Base-by-base conservation (phyloP, 78 protist species). In the Monosiga brevicollis region DNA sequence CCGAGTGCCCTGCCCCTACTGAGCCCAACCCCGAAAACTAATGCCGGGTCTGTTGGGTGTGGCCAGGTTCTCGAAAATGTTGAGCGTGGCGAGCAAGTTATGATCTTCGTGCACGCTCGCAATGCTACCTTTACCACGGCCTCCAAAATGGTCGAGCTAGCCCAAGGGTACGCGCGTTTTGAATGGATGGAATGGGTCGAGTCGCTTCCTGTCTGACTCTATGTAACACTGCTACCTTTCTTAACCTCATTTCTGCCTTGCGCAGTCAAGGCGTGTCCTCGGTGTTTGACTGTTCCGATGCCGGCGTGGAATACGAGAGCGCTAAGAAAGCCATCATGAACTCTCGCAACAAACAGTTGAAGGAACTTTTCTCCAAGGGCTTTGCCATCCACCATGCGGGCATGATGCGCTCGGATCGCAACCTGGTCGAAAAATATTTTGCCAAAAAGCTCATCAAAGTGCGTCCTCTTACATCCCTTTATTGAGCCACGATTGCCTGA, bases 91-190 rank as follows among this genome's bases (percentile, higher is more conserved):
- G 55, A 94, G 42, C 98, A 95, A 86, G 95, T 93, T 37, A 88
- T 97, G 95, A 91, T 98, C 9, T 98, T 98, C 81, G 98, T 96
- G 42, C 99, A 98, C 89, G 81, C 97, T 25, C 88, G 99, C 37
- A 91, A 88, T 42, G 98, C 92, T 35, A 98, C 99, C 35, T 78
- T 71, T 71, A 88, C 86, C 62, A 90, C 96, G 6, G 98, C 97
- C 54, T 76, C 38, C 2, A 25, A 34, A 9, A 42, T 81, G 78
- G 2, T 2, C 15, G 84, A 81, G 38, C 26, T 72, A 76, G 81
- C 74, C 35, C 24, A 36, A 1, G 36, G 3, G 41, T 1, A 40
- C 36, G 15, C 42, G 38, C 42, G 42, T 9, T 1, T n/a, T n/a
- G n/a, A n/a, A n/a, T n/a, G n/a, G n/a, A n/a, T n/a, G n/a, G n/a